phyloP scores from a whole-genome alignment of 257 asterid species.

The Forsythia suspensa region DNA sequence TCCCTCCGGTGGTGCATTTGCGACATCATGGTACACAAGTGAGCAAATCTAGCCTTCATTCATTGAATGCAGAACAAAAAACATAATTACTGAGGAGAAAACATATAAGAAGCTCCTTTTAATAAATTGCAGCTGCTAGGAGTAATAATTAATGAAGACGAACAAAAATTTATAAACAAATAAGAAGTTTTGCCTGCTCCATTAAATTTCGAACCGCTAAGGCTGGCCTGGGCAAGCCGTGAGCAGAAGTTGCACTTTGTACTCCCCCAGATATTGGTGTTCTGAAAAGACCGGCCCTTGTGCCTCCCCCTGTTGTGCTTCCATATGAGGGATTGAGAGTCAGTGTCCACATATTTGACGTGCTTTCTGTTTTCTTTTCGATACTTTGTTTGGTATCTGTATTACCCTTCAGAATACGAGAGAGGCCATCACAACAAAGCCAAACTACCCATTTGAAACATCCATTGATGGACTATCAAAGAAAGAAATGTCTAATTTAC shows the following conservation, averaged over 20 bases:
- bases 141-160: neutral
- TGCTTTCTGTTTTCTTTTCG: slow-evolving; percentile 27
- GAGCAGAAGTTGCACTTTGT: slow-evolving; percentile 97
- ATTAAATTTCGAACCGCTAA: slow-evolving; percentile 94
- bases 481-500: slow-evolving; percentile 30
- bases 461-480: slow-evolving; percentile 46
- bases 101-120: neutral
- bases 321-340: slow-evolving; percentile 46
- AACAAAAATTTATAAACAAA: neutral
- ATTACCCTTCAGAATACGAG: slow-evolving; percentile 75
- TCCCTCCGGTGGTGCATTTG: slow-evolving; percentile 1
- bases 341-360: slow-evolving; percentile 37
- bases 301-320: slow-evolving; percentile 59
- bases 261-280: slow-evolving; percentile 99
- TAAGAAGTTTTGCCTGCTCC: slow-evolving; percentile 71
- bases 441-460: slow-evolving; percentile 43
- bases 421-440: slow-evolving; percentile 62
- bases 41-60: neutral
- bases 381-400: slow-evolving; percentile 41
- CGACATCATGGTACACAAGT: slow-evolving; percentile 1
- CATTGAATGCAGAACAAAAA: neutral
- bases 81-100: neutral
- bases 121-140: neutral
- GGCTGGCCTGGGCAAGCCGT: slow-evolving; percentile 92
- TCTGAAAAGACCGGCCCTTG: slow-evolving; percentile 95